Evolutionary conservation across 176 grass and related monocot species (phyloP).

Genomic region (Oryza meyeriana): DNA sequence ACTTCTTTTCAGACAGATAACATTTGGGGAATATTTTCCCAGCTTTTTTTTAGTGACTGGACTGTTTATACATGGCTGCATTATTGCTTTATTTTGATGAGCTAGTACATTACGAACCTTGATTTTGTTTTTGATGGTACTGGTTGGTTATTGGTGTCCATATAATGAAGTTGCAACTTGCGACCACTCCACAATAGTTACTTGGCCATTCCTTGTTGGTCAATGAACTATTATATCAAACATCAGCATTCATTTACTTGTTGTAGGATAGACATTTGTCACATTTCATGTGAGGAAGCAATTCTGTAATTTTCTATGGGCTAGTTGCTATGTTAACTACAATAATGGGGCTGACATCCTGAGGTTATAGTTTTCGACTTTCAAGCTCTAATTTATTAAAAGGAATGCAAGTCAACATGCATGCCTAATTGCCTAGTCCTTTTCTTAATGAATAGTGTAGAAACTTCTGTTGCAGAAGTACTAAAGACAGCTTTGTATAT

Average conservation of each 20-base stretch:
- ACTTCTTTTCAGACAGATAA: background rate
- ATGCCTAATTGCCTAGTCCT: background rate
- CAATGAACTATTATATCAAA: background rate
- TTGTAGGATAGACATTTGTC: background rate
- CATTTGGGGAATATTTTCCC: background rate
- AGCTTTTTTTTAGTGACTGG: background rate
- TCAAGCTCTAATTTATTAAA: background rate
- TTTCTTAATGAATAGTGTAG: background rate
- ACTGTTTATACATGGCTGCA: background rate
- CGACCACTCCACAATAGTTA: background rate
- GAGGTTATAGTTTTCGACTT: background rate
- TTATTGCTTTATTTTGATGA: background rate
- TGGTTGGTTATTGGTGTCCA: slow-evolving; percentile 3
- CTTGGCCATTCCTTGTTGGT: background rate
- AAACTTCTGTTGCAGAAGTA: background rate
- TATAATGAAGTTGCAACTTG: background rate
- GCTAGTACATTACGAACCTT: background rate
- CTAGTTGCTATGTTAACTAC: slow-evolving; percentile 10
- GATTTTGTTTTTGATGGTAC: slow-evolving; percentile 10
- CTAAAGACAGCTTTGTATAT: background rate
- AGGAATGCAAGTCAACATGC: background rate
- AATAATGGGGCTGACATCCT: background rate
- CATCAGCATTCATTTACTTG: background rate
- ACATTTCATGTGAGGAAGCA: background rate
- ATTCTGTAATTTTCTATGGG: background rate